Percentiles rank a stretch among this genome's conserved stretches.
phyloP scores from a whole-genome alignment of 2,329 filamentous ascomycete genomes.

The Diplocarpon rosae region DNA sequence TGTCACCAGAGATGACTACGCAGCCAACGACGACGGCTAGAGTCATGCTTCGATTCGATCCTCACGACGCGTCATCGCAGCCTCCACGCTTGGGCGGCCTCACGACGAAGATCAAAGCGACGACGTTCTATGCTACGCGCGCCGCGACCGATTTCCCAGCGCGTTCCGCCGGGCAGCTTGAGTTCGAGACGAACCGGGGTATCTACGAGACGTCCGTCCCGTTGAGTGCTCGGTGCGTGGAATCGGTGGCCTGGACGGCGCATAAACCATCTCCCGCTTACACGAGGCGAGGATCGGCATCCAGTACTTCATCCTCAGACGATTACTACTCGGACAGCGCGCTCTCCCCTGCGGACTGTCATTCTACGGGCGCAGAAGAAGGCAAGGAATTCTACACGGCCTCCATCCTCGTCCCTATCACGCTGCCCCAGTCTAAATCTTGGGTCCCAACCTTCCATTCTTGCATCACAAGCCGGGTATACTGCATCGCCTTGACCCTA shows the following conservation, averaged over 20 bases:
- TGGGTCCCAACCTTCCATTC: slow-evolving; percentile 61
- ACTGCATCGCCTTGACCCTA: slow-evolving; percentile 48
- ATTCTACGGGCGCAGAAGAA: slow-evolving; percentile 1
- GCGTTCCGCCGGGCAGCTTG: slow-evolving; percentile 8
- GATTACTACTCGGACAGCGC: slow-evolving; percentile 15
- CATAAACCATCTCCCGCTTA: slow-evolving; percentile 17
- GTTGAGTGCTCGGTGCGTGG: slow-evolving; percentile 25
- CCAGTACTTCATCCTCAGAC: slow-evolving; percentile 16
- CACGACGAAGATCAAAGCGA: slow-evolving; percentile 23
- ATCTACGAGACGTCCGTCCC: slow-evolving; percentile 20
- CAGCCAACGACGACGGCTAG: slow-evolving; percentile 22
- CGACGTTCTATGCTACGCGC: slow-evolving; percentile 21
- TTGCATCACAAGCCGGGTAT: slow-evolving; percentile 54
- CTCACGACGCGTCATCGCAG: slow-evolving; percentile 16
- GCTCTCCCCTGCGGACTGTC: not conserved
- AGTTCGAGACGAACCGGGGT: slow-evolving; percentile 19
- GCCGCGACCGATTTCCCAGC: slow-evolving; percentile 17
- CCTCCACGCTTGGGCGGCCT: slow-evolving; percentile 25
- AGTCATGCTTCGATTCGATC: slow-evolving; percentile 26
- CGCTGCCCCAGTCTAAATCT: slow-evolving; percentile 46
- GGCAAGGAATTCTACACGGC: slow-evolving; percentile 40
- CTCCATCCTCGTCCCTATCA: slow-evolving; percentile 50
- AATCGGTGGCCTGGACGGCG: slow-evolving; percentile 24
- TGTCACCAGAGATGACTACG: not conserved
- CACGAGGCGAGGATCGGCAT: slow-evolving; percentile 21